phyloP scores from a whole-genome alignment of 768 basidiomycete genomes.

The Tulasnella sp. region DNA sequence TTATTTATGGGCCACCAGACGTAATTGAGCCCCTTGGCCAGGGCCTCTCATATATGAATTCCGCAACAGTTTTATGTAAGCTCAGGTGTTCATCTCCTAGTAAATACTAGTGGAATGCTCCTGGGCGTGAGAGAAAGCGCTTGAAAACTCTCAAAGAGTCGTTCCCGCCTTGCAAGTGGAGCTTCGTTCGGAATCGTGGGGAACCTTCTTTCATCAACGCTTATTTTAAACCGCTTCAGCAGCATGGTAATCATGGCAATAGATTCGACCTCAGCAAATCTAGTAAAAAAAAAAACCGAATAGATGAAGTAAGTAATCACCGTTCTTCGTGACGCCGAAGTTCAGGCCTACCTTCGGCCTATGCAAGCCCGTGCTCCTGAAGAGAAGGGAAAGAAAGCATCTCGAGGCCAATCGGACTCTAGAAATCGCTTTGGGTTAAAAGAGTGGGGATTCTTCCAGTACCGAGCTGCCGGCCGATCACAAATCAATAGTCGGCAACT shows the following conservation, averaged over 20 bases:
- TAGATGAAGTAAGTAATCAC: background rate
- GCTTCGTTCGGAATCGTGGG: background rate
- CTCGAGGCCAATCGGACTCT: conserved; percentile 20
- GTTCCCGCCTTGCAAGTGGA: conserved; percentile 8
- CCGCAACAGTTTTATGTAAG: background rate
- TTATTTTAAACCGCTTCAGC: conserved; percentile 2
- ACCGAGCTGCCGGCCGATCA: background rate
- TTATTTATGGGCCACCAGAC: too few relatives aligned
- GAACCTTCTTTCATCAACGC: conserved; percentile 4
- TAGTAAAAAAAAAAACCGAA: background rate
- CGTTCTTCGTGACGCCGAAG: background rate
- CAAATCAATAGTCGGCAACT: background rate
- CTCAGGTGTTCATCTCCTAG: background rate
- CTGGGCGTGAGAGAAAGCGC: conserved; percentile 12
- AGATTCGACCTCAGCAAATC: conserved; percentile 23
- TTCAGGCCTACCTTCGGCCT: background rate
- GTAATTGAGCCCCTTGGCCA: too few relatives aligned
- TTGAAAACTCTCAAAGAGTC: background rate
- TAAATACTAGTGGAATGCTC: conserved; percentile 18
- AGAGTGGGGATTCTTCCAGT: conserved; percentile 19
- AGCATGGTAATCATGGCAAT: conserved; percentile 6
- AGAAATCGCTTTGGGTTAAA: conserved; percentile 22
- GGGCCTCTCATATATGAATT: too few relatives aligned
- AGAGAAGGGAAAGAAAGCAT: conserved; percentile 26
- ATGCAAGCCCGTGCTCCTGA: background rate